Percentiles rank a stretch among this genome's conserved stretches.
Conservation (phyloP, 768 basidiomycete species). For the Hirschioporus abietinus region DNA sequence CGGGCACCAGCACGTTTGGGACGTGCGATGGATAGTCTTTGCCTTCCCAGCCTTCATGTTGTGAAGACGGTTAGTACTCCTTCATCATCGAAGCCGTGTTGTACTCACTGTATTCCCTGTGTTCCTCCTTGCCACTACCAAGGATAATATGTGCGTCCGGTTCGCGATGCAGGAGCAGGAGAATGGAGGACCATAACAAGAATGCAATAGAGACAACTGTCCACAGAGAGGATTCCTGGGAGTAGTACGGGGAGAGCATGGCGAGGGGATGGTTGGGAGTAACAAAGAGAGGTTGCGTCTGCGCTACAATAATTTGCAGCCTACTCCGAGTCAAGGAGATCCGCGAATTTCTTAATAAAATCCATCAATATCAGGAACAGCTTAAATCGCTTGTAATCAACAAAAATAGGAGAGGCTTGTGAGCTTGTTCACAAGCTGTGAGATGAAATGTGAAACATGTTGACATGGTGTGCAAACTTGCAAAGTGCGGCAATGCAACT, state of each 20-base stretch:
- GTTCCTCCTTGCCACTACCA: not conserved
- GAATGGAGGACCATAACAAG: not conserved
- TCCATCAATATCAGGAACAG: no score
- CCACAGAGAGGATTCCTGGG: not conserved
- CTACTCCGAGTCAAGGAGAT: no score
- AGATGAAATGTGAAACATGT: no score
- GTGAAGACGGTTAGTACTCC: not conserved
- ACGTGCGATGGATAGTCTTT: not conserved
- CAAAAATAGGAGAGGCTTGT: no score
- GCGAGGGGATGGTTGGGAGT: not conserved
- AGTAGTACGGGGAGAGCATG: not conserved
- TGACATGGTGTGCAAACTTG: no score
- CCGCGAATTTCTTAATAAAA: no score
- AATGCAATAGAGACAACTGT: not conserved
- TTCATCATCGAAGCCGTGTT: not conserved
- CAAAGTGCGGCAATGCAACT: no score
- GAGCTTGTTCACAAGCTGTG: no score
- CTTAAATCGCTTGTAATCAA: no score
- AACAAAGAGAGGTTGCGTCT: not conserved
- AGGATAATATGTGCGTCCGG: not conserved
- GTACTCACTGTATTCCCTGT: not conserved
- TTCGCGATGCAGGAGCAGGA: not conserved
- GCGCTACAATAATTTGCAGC: no score
- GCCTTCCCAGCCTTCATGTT: not conserved
- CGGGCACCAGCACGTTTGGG: not conserved